Evolutionary conservation across 169 alveolate genomes (phyloP).

Genomic region (Plasmodium knowlesi): DNA sequence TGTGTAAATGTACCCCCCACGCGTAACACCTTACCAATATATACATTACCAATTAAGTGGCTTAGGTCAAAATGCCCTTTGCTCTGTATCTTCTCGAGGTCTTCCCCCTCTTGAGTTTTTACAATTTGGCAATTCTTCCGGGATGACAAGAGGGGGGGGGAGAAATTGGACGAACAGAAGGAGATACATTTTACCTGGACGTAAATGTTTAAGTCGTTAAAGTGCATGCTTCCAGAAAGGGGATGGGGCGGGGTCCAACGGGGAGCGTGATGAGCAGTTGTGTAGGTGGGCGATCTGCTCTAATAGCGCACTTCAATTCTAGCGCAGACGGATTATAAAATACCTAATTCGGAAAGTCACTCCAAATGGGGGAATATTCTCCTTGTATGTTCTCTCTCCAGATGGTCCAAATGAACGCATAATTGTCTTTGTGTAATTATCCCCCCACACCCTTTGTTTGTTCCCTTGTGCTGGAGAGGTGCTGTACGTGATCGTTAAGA

Average conservation of each 20-base stretch:
- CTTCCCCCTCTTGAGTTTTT: neutral
- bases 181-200: slow-evolving; percentile 66
- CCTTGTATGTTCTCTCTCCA: neutral
- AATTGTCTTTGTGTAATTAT: neutral
- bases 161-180: slow-evolving; percentile 41
- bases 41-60: slow-evolving; percentile 46
- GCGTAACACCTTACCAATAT: slow-evolving; percentile 40
- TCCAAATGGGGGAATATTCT: neutral
- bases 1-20: neutral
- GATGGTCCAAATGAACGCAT: neutral
- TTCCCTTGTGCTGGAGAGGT: neutral
- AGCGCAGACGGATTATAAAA: neutral
- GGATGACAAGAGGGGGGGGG: neutral
- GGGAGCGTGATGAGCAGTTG: neutral
- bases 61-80: slow-evolving; percentile 6
- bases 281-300: neutral
- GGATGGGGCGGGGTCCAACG: neutral
- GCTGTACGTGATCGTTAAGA: neutral
- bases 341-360: neutral
- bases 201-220: slow-evolving; percentile 12
- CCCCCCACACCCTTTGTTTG: neutral
- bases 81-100: neutral
- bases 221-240: slow-evolving; percentile 15
- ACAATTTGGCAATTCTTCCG: neutral
- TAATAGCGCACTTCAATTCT: neutral